Conservation (phyloP, 1,139 yeast genomes). For the Geotrichum bryndzae region DNA sequence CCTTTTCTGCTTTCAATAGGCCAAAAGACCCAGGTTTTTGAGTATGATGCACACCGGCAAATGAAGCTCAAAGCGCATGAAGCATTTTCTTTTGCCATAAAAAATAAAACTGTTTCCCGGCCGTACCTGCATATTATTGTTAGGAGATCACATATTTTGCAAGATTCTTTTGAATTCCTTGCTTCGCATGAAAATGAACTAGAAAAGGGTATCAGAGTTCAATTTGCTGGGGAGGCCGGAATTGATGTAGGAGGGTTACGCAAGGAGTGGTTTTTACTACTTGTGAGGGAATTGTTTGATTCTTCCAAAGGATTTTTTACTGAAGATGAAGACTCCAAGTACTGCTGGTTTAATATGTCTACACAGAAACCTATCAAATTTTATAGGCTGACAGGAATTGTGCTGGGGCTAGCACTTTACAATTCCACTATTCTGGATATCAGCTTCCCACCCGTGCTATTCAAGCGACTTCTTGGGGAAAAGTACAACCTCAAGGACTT, state of each 20-base stretch:
- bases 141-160: slow-evolving; percentile 59
- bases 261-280: slow-evolving; percentile 84
- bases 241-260: slow-evolving; percentile 91
- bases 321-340: slow-evolving; percentile 61
- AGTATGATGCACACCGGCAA: slow-evolving; percentile 71
- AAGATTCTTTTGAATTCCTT: slow-evolving; percentile 70
- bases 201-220: slow-evolving; percentile 69
- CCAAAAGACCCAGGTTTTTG: slow-evolving; percentile 70
- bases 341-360: slow-evolving; percentile 61
- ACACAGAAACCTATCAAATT: slow-evolving; percentile 43
- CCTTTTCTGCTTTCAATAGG: slow-evolving; percentile 82
- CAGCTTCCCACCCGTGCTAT: slow-evolving; percentile 67
- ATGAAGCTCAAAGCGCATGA: slow-evolving; percentile 89
- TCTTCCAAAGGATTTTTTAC: slow-evolving; percentile 44
- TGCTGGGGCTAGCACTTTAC: slow-evolving; percentile 82
- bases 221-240: slow-evolving; percentile 83
- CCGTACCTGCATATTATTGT: slow-evolving; percentile 64
- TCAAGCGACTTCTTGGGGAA: slow-evolving; percentile 62
- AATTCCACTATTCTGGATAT: slow-evolving; percentile 83
- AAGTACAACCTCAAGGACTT: slow-evolving; percentile 59
- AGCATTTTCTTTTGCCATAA: slow-evolving; percentile 73
- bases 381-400: slow-evolving; percentile 75
- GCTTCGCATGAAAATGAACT: slow-evolving; percentile 54
- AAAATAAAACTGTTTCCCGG: slow-evolving; percentile 54
- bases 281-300: slow-evolving; percentile 63